phyloP scores from a whole-genome alignment of 2,329 filamentous ascomycete species.

The Peltaster fructicola region DNA sequence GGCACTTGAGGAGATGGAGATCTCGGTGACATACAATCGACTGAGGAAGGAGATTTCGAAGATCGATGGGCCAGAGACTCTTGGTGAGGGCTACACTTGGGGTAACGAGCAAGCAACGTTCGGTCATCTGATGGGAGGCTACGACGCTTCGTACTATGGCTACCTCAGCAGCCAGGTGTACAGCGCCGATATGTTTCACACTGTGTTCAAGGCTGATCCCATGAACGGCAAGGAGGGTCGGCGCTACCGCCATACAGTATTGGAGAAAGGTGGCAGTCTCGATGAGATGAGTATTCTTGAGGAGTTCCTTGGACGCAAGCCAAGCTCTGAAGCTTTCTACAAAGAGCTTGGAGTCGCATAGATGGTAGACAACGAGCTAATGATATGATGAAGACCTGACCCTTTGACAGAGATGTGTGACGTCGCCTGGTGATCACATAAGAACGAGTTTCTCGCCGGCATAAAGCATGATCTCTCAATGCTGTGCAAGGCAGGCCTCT shows the following conservation, averaged over 20 bases:
- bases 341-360: constrained; percentile 46
- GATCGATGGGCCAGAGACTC: constrained; percentile 54
- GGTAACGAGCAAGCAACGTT: constrained; percentile 66
- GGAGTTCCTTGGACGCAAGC: constrained; percentile 61
- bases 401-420: no score
- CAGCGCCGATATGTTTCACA: constrained; percentile 72
- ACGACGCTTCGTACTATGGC: constrained; percentile 68
- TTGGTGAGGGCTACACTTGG: constrained; percentile 40
- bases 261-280: constrained; percentile 60
- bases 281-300: constrained; percentile 68
- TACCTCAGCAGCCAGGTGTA: constrained; percentile 57
- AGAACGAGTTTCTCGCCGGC: no score
- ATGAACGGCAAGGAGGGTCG: constrained; percentile 61
- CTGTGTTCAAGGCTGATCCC: constrained; percentile 58
- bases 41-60: constrained; percentile 54
- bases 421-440: no score
- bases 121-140: constrained; percentile 67
- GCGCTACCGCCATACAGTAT: constrained; percentile 58
- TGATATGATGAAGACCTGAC: no score
- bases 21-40: constrained; percentile 52
- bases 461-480: no score
- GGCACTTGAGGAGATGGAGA: constrained; percentile 47
- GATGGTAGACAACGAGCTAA: no score
- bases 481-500: no score
- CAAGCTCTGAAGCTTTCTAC: constrained; percentile 65